These are phyloP conservation scores for Persicaria tinctoria DNA, from an alignment of 148 eudicot genomes.

Conservation along the genomic window DNA sequence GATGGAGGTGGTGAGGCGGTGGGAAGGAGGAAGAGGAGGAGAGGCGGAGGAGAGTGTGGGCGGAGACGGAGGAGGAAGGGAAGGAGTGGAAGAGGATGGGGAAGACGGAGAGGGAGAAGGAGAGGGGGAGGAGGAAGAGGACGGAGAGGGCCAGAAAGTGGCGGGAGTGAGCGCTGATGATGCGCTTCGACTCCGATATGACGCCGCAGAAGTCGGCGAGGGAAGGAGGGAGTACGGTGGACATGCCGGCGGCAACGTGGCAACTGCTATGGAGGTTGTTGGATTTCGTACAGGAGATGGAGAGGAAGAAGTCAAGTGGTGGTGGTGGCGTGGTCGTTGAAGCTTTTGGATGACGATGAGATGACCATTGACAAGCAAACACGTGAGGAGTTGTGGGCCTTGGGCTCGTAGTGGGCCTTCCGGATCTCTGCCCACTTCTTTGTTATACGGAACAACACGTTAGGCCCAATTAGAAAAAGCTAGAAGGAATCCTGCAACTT, in stretches of 20 bases:
- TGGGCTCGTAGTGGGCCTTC: too few relatives aligned
- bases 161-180: slow-evolving; percentile 40
- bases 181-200: slow-evolving; percentile 32
- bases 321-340: too few relatives aligned
- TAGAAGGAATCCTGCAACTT: too few relatives aligned
- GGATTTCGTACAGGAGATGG: too few relatives aligned
- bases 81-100: slow-evolving; percentile 28
- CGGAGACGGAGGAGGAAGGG: slow-evolving; percentile 14
- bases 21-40: neutral
- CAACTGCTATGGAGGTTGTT: too few relatives aligned
- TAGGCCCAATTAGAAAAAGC: too few relatives aligned
- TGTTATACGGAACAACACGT: too few relatives aligned
- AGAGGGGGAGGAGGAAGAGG: slow-evolving; percentile 39
- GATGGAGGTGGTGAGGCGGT: slow-evolving; percentile 25
- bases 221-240: slow-evolving; percentile 19
- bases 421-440: too few relatives aligned
- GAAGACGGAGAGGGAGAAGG: slow-evolving; percentile 29
- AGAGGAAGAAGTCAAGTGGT: too few relatives aligned
- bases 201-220: slow-evolving; percentile 25
- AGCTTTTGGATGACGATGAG: too few relatives aligned
- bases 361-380: too few relatives aligned
- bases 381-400: too few relatives aligned
- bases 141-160: slow-evolving; percentile 48
- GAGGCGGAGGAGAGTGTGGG: neutral
- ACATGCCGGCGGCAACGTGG: slow-evolving; percentile 7